Conservation (phyloP, 176 grass and related monocot genomes). For the Cenchrus purpureus region DNA sequence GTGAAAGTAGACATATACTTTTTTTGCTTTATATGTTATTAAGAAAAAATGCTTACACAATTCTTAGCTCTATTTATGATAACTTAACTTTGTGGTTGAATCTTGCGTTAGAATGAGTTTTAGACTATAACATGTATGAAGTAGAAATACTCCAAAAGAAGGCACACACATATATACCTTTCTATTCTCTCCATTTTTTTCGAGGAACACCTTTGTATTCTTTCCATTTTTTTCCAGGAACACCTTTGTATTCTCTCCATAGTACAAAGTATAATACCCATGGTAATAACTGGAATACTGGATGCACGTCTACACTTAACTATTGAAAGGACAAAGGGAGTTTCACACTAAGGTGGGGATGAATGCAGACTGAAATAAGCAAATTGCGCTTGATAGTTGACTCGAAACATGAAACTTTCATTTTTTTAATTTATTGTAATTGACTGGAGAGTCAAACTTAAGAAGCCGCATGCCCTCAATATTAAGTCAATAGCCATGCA, state of each 20-base stretch:
- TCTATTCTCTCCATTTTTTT: not conserved
- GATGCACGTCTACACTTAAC: not conserved
- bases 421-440: not conserved
- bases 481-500: not conserved
- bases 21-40: not conserved
- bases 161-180: not conserved
- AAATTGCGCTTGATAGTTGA: not conserved
- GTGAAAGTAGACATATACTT: not conserved
- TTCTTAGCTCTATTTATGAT: not conserved
- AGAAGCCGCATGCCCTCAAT: not conserved
- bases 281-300: conserved; percentile 1
- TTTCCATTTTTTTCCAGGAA: not conserved
- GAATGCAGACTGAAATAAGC: not conserved
- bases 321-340: not conserved
- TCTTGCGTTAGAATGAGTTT: not conserved
- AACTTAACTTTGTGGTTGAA: not conserved
- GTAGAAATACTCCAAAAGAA: conserved; percentile 2
- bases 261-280: not conserved
- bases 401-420: not conserved
- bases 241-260: not conserved
- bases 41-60: not conserved
- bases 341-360: conserved; percentile 15
- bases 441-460: not conserved
- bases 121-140: conserved; percentile 4
- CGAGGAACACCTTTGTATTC: not conserved